phyloP scores from a whole-genome alignment of 2,329 filamentous ascomycete species.

The Hypomyces rosellus region DNA sequence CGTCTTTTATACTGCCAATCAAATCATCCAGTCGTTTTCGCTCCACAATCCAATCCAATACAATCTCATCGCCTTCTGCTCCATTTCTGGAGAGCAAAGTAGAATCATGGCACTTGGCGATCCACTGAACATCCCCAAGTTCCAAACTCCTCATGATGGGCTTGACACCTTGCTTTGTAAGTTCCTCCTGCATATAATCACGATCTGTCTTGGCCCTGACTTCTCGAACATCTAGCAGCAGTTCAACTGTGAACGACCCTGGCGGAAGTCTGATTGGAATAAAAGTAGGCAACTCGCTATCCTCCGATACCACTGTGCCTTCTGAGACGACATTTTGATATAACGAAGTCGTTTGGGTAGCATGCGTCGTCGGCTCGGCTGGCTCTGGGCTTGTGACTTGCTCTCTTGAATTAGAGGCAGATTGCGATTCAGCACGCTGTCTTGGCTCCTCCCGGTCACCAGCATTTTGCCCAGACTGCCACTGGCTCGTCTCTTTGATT shows the following conservation, averaged over 20 bases:
- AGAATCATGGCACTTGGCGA: slow-evolving; percentile 63
- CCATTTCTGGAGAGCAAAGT: slow-evolving; percentile 49
- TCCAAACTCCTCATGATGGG: slow-evolving; percentile 64
- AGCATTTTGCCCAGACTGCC: slow-evolving; percentile 21
- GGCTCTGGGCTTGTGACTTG: neutral
- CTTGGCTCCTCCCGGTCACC: slow-evolving; percentile 2
- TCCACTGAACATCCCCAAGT: slow-evolving; percentile 72
- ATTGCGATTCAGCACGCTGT: neutral
- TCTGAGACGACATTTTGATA: slow-evolving; percentile 37
- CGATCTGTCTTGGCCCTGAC: slow-evolving; percentile 65
- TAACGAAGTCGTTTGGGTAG: neutral
- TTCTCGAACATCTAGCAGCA: slow-evolving; percentile 71
- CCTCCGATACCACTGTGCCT: slow-evolving; percentile 25
- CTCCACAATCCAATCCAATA: slow-evolving; percentile 76
- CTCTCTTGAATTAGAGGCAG: neutral
- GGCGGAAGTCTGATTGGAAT: slow-evolving; percentile 56
- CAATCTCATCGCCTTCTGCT: slow-evolving; percentile 60
- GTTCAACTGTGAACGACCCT: slow-evolving; percentile 62
- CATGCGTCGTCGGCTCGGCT: neutral
- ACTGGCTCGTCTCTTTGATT: slow-evolving; percentile 50
- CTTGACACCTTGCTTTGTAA: slow-evolving; percentile 58
- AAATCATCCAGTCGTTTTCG: slow-evolving; percentile 76
- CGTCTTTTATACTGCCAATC: slow-evolving; percentile 74
- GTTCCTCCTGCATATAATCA: slow-evolving; percentile 69
- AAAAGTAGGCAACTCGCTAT: slow-evolving; percentile 39